phyloP scores from a whole-genome alignment of 1,284 basidiomycete genomes.

The Anthracocystis walkeri region DNA sequence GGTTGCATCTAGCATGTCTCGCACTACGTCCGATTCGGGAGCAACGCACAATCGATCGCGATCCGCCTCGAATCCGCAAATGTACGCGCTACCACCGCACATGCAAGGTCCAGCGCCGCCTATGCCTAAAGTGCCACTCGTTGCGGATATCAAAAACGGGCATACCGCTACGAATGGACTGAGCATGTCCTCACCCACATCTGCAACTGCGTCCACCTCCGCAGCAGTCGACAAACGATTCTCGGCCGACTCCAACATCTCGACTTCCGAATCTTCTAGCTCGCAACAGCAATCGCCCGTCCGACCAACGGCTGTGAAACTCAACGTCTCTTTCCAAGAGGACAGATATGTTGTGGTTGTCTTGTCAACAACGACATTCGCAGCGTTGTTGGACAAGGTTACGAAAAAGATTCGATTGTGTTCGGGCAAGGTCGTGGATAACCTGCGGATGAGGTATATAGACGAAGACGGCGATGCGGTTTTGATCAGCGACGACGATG shows the following conservation, averaged over 20 bases:
- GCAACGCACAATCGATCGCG: constrained; percentile 40
- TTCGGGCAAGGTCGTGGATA: constrained; percentile 36
- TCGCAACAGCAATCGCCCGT: constrained; percentile 8
- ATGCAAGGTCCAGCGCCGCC: constrained; percentile 48
- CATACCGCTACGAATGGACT: not conserved
- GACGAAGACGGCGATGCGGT: constrained; percentile 68
- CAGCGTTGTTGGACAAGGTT: constrained; percentile 86
- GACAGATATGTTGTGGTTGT: constrained; percentile 94
- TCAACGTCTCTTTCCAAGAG: constrained; percentile 81
- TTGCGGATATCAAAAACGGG: constrained; percentile 12
- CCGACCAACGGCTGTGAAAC: constrained; percentile 58
- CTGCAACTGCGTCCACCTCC: not conserved
- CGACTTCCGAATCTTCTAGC: constrained; percentile 49
- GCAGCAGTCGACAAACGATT: constrained; percentile 44
- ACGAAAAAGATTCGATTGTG: constrained; percentile 86
- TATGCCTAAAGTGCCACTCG: constrained; percentile 35
- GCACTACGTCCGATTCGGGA: constrained; percentile 42
- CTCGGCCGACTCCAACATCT: constrained; percentile 45
- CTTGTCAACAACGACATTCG: constrained; percentile 79
- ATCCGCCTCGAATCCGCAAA: constrained; percentile 57
- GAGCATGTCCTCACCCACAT: not conserved
- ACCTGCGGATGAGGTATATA: constrained; percentile 56
- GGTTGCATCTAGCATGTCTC: constrained; percentile 39
- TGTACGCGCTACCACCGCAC: constrained; percentile 38
- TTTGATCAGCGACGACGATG: constrained; percentile 65